Evolutionary conservation across 1,284 basidiomycete species (phyloP), one percentile per base, ranked within the genome.

Genomic region (Apiotrichum porosum): DNA sequence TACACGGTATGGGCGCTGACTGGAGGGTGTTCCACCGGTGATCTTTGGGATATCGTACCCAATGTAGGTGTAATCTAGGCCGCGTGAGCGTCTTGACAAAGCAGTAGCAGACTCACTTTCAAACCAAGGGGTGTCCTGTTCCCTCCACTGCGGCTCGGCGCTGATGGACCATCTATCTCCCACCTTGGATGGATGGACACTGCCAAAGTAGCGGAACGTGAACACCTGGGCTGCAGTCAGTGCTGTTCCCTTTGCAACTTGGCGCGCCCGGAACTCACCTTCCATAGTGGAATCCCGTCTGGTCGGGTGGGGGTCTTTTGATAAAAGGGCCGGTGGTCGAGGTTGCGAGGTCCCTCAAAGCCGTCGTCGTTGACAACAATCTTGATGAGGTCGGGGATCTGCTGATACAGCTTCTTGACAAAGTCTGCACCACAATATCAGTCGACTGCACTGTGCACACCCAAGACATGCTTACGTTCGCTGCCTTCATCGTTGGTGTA

Each of bases 281-380:
- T 60, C 60, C 60, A 62, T 1, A 56, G 56, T 0, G 60, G 60
- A 21, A 62, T 52, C 17, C 60, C 60, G 31, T 53, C 44, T 3
- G 28, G 43, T 6, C 47, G 38, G 5, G 50, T 18, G 5, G 12
- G 22, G 8, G 42, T 53, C 41, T 62, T 62, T 31, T 44, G 22
- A 28, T 49, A 54, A 19, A 36, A 26, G 8, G 26, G 26, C 12
- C 26, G 6, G 26, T 28, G 6, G 3, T 38, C 42, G 17, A 42
- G 36, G 24, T 35, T 36, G 6, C 56, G 47, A 18, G 18, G 33
- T 12, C 1, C 6, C 12, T 13, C 33, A 14, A 33, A 49, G 18
- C 45, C 21, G 2, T 19, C 30, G 22, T 56, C 55, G 3, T 28
- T 28, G 26, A 58, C 36, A 18, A 61, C 42, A 21, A 56, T 46